A percentile compares a stretch with the other conserved stretches of the same genome.
phyloP scores from a whole-genome alignment of 2,329 filamentous ascomycete genomes.

The Hypoxylon sp. region DNA sequence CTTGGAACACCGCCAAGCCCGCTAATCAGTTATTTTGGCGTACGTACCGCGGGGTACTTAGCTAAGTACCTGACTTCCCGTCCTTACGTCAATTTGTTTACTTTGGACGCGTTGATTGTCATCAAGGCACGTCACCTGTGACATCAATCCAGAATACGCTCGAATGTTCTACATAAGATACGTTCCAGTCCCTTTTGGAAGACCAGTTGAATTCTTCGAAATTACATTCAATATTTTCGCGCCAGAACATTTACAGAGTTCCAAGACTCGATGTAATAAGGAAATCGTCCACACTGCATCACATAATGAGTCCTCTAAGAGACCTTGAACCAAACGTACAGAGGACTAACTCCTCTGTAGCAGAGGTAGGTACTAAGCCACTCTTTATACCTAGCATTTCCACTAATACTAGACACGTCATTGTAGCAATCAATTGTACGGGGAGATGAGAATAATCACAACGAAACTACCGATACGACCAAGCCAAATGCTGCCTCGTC shows the following conservation, averaged over 20 bases:
- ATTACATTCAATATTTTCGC: not conserved
- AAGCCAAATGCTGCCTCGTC: slow-evolving; percentile 1
- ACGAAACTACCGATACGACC: not conserved
- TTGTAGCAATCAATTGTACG: not conserved
- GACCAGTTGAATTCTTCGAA: not conserved
- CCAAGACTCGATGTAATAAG: not conserved
- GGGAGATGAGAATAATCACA: slow-evolving; percentile 9
- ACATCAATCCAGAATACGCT: slow-evolving; percentile 16
- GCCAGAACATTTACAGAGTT: not conserved
- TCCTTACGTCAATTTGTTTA: slow-evolving; percentile 19
- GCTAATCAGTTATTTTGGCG: not conserved
- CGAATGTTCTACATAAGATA: not conserved
- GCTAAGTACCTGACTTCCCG: too few relatives aligned
- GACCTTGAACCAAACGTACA: not conserved
- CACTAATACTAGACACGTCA: not conserved
- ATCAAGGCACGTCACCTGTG: slow-evolving; percentile 9
- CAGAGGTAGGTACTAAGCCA: slow-evolving; percentile 3
- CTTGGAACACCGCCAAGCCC: slow-evolving; percentile 15
- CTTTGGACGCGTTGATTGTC: slow-evolving; percentile 3
- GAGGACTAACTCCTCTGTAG: not conserved
- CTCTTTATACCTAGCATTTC: not conserved
- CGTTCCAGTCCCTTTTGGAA: not conserved
- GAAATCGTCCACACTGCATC: not conserved
- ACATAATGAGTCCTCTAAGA: slow-evolving; percentile 3
- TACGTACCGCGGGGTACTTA: not conserved